Percentiles rank a stretch among this genome's conserved stretches.
Conservation (phyloP, 2,329 filamentous ascomycete genomes). For the Phaeophleospora eucalypticola region DNA sequence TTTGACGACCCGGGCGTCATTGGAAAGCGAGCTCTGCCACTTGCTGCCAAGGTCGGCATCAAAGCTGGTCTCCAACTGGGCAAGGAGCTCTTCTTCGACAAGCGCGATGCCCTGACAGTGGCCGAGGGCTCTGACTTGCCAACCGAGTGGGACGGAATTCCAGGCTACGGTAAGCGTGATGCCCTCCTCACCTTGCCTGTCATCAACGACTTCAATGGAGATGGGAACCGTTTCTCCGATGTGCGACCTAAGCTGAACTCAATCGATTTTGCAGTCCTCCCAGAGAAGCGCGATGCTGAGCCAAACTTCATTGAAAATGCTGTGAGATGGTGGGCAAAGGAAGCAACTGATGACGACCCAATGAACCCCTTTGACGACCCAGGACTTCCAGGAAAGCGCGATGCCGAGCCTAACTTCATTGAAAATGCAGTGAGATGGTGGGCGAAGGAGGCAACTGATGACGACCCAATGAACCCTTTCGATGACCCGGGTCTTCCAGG, state of each 20-base stretch:
- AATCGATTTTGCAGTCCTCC: no score
- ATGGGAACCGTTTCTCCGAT: no score
- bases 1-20: neutral
- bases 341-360: neutral
- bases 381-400: no score
- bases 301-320: neutral
- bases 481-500: neutral
- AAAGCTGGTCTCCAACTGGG: neutral
- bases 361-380: constrained; percentile 1
- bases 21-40: neutral
- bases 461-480: neutral
- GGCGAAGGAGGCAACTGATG: neutral
- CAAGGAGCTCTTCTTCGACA: constrained; percentile 1
- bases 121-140: no score
- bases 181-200: no score
- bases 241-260: no score
- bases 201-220: no score
- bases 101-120: no score
- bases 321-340: neutral
- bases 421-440: neutral
- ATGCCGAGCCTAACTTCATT: neutral
- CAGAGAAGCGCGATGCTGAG: constrained; percentile 1
- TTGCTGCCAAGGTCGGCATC: constrained; percentile 1
- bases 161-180: no score
- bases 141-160: no score